These are phyloP conservation scores for Tulasnella sp. DNA, from an alignment of 768 basidiomycete species.

Conservation along the genomic window DNA sequence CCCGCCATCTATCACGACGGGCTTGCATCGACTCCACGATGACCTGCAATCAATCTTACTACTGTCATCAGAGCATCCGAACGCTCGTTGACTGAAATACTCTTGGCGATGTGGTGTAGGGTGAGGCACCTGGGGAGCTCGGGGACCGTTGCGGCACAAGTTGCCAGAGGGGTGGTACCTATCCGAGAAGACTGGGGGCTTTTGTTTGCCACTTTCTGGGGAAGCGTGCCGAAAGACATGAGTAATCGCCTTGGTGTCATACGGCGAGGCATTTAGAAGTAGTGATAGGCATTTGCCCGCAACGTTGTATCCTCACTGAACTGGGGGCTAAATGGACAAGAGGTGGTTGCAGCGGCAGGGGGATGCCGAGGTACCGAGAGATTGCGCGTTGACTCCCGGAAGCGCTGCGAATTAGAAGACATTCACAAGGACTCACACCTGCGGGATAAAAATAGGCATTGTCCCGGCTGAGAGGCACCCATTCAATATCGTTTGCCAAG, in stretches of 20 bases:
- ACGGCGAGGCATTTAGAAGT: not conserved
- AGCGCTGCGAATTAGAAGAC: not conserved
- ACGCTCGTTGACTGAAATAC: not conserved
- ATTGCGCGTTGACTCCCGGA: not conserved
- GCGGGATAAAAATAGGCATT: not conserved
- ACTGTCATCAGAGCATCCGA: not conserved
- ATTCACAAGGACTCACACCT: not conserved
- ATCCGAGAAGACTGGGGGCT: not conserved
- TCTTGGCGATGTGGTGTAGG: not conserved
- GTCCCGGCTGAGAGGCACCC: not conserved
- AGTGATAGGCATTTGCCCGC: not conserved
- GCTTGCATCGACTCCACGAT: not conserved
- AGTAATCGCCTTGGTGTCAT: not conserved
- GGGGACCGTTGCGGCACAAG: not conserved
- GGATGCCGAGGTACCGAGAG: not conserved
- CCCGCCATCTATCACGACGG: not conserved
- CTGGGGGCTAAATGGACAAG: not conserved
- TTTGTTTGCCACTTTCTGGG: not conserved
- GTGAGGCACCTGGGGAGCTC: not conserved
- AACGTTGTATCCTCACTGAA: not conserved
- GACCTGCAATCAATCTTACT: not conserved
- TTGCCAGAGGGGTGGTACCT: not conserved
- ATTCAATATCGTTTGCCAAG: not conserved
- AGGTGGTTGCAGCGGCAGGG: not conserved
- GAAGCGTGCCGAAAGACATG: not conserved